Conservation (phyloP, 2,329 filamentous ascomycete species). For the Colletotrichum liriopes region DNA sequence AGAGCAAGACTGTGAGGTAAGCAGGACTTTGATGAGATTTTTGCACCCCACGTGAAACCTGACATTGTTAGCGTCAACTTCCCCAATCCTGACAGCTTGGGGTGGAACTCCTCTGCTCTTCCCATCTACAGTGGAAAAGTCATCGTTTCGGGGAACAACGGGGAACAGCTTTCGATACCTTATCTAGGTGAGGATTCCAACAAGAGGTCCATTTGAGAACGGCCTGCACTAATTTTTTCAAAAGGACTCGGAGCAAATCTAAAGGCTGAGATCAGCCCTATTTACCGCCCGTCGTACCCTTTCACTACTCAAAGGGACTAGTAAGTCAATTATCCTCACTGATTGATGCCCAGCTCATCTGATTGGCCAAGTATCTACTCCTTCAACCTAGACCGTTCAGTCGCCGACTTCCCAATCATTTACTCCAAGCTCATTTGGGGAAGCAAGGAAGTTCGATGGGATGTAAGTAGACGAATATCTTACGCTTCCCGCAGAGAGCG, state of each 20-base stretch:
- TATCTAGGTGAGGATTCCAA: conserved; percentile 48
- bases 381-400: conserved; percentile 40
- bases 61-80: conserved; percentile 47
- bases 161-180: conserved; percentile 53
- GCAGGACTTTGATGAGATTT: not conserved
- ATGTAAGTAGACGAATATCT: conserved; percentile 15
- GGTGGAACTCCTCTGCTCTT: conserved; percentile 49
- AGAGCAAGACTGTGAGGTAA: conserved; percentile 47
- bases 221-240: not conserved
- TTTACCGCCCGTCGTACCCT: conserved; percentile 43
- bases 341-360: not conserved
- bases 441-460: conserved; percentile 43
- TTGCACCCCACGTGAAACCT: not conserved
- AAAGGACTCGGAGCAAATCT: conserved; percentile 47
- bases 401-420: conserved; percentile 44
- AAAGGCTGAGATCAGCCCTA: conserved; percentile 43
- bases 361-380: conserved; percentile 20
- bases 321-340: not conserved
- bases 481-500: not conserved
- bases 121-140: conserved; percentile 55
- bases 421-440: conserved; percentile 44
- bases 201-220: not conserved
- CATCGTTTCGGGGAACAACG: conserved; percentile 49
- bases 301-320: conserved; percentile 31
- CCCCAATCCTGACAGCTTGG: conserved; percentile 47